phyloP scores from a whole-genome alignment of 2,329 filamentous ascomycete species.

The Epichloe coenophiala region DNA sequence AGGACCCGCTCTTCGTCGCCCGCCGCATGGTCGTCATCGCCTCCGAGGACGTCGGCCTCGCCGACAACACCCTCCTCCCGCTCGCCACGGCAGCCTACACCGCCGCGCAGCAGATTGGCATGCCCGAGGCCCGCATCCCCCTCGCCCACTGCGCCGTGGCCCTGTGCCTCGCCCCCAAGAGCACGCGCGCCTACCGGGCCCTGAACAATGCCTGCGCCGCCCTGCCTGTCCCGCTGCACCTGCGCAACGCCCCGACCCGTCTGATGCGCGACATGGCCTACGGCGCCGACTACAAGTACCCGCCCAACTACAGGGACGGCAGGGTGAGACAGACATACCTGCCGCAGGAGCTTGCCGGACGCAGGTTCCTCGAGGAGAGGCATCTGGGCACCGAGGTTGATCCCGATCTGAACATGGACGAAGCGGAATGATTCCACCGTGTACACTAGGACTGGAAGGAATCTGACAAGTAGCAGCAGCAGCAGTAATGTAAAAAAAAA shows the following conservation, averaged over 20 bases:
- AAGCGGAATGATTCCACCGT: background rate
- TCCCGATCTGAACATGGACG: constrained; percentile 41
- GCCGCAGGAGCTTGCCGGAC: constrained; percentile 59
- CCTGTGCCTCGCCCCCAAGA: constrained; percentile 69
- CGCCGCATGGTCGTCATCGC: constrained; percentile 89
- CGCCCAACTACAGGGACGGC: constrained; percentile 76
- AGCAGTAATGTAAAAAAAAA: no score
- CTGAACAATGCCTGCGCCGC: constrained; percentile 68
- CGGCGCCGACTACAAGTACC: constrained; percentile 90
- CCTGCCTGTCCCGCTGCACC: constrained; percentile 71
- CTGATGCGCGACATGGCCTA: constrained; percentile 90
- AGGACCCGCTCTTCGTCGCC: constrained; percentile 86
- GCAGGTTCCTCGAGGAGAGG: constrained; percentile 62
- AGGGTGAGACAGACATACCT: constrained; percentile 79
- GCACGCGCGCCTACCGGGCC: constrained; percentile 71
- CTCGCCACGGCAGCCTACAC: constrained; percentile 78
- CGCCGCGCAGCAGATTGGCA: constrained; percentile 82
- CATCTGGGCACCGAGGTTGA: constrained; percentile 74
- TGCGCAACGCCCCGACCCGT: constrained; percentile 83
- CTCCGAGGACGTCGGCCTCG: constrained; percentile 83
- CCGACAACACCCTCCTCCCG: constrained; percentile 70
- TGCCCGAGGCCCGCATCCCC: constrained; percentile 89
- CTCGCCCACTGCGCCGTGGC: constrained; percentile 80
- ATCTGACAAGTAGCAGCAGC: no score
- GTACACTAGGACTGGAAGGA: no score